Percentiles rank a stretch among this genome's conserved stretches.
These are phyloP conservation scores for Ustilago nuda DNA, from an alignment of 1,284 basidiomycete genomes.

Conservation along the genomic window DNA sequence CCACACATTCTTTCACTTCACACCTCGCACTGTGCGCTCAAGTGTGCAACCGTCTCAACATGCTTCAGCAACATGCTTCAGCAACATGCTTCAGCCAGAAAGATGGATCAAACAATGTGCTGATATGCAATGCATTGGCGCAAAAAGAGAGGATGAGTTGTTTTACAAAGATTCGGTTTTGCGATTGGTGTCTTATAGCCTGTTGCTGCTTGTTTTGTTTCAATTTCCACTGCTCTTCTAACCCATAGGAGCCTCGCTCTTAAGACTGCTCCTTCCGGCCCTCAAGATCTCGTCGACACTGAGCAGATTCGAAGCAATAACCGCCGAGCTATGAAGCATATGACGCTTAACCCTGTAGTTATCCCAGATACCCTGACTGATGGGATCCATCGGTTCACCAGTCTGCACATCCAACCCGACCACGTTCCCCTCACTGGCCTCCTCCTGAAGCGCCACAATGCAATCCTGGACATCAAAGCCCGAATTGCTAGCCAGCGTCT, in stretches of 20 bases:
- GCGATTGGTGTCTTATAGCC: no score
- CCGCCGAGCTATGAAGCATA: conserved; percentile 95
- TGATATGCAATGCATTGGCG: neutral
- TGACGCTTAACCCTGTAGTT: conserved; percentile 99
- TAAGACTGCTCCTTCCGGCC: conserved; percentile 75
- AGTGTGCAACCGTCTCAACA: no score
- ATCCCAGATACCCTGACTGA: conserved; percentile 96
- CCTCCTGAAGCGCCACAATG: conserved; percentile 91
- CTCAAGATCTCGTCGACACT: conserved; percentile 95
- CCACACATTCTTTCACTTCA: neutral
- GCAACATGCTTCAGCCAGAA: no score
- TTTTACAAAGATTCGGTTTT: neutral
- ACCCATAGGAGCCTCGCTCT: conserved; percentile 59
- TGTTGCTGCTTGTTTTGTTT: neutral
- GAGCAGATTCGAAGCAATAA: conserved; percentile 94
- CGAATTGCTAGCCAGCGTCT: conserved; percentile 94
- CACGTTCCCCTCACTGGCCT: conserved; percentile 79
- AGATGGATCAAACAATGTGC: neutral
- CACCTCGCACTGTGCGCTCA: neutral
- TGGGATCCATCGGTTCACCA: conserved; percentile 96
- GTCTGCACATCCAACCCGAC: conserved; percentile 93
- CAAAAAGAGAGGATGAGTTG: neutral
- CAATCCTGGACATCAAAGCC: conserved; percentile 98
- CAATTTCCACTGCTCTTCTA: conserved; percentile 4
- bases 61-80: no score